Conservation (phyloP, 768 basidiomycete genomes). For the Pleurotus ostreatus region DNA sequence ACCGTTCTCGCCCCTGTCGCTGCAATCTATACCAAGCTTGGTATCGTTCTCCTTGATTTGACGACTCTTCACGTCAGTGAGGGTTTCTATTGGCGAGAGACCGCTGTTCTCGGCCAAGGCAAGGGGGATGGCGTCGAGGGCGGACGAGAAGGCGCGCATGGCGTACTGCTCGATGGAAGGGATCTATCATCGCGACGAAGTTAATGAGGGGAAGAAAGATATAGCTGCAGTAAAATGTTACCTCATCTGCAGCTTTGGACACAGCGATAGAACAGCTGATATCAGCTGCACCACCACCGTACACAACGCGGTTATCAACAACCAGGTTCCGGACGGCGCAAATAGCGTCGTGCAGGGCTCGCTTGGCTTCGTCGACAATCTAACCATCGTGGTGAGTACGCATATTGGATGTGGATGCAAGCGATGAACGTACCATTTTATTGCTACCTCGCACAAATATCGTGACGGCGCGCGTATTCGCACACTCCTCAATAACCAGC, state of each 20-base stretch:
- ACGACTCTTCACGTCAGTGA: conserved; percentile 92
- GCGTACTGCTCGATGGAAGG: conserved; percentile 99
- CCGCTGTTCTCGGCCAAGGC: conserved; percentile 98
- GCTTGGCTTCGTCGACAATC: conserved; percentile 99
- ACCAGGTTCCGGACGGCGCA: conserved; percentile 96
- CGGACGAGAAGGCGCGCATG: conserved; percentile 97
- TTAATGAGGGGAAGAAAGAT: too few species aligned
- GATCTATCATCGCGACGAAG: conserved; percentile 47
- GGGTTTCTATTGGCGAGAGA: conserved; percentile 90
- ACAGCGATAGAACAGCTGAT: conserved; percentile 95
- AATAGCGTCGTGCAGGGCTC: conserved; percentile 95
- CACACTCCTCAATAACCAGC: conserved; percentile 98
- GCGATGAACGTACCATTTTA: conserved; percentile 75
- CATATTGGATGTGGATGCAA: not conserved
- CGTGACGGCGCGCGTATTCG: conserved; percentile 93
- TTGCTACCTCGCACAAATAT: conserved; percentile 97
- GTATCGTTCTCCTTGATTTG: conserved; percentile 87
- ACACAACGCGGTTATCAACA: conserved; percentile 94
- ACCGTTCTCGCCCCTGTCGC: conserved; percentile 85
- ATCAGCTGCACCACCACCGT: conserved; percentile 97
- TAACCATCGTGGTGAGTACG: conserved; percentile 24
- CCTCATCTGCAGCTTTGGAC: conserved; percentile 91
- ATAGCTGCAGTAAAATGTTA: conserved; percentile 22
- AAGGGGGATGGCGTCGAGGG: conserved; percentile 91
- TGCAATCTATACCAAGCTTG: conserved; percentile 89